Base-by-base conservation (phyloP, 202 grass and related monocot genomes). In the Sporobolus alterniflorus region DNA sequence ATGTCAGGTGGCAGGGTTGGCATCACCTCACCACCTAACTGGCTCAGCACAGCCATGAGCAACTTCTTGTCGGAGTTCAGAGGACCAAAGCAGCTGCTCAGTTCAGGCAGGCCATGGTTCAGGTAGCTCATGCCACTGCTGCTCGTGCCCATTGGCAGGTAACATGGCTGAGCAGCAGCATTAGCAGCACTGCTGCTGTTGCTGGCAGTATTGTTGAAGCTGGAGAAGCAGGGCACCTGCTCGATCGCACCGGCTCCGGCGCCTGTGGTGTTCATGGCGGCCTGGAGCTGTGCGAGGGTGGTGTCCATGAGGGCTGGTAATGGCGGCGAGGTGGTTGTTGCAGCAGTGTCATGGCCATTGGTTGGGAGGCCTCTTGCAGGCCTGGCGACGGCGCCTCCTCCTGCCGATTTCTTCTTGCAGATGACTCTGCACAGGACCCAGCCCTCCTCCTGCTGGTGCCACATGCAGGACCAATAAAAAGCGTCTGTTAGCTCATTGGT, bases 191-290 rank as follows among this genome's bases (percentile, higher is more conserved):
- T 57, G 61, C 13, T 30, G 74, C 20, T 44, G 61, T 43, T 80
- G 57, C 39, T 56, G 79, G 70, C 67, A 72, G 54, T 85, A n/a
- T 56, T 86, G 71, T 69, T 85, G 86, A 96, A 92, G 89, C 85
- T 99, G 97, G 97, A 99, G 97, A 99, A 99, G 97, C 97, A 99
- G 97, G 97, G 97, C 97, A 99, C 97, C 89, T 99, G 97, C 97
- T 89, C 83, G 89, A 96, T 43, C 73, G 89, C 89, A 18, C 77
- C 25, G 28, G 50, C 43, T 22, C 30, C 33, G 25, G 60, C 16
- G 11, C 33, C 29, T 1, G 55, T 17, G 25, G 59, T 67, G 84
- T 83, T 87, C 88, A 87, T 75, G 88, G 74, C 66, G 69, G 84
- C 79, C n/a, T 90, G 88, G 62, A 84, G 84, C 75, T 82, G 85